These are phyloP conservation scores for Fusarium sp. DNA, from an alignment of 2,329 filamentous ascomycete genomes.

Conservation along the genomic window DNA sequence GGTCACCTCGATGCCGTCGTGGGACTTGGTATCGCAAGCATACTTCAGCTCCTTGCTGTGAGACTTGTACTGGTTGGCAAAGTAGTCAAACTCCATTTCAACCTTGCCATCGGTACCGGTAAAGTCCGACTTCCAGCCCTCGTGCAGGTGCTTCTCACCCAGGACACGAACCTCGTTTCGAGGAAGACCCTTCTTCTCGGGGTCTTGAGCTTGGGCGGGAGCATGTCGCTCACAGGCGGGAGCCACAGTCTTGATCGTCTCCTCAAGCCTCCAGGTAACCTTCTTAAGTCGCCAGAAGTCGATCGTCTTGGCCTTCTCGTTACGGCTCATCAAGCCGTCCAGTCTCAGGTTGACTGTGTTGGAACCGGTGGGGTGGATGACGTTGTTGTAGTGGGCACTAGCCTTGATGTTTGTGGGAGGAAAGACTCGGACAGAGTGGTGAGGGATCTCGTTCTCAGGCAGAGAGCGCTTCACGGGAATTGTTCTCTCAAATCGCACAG, in stretches of 20 bases:
- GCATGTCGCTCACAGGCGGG: constrained; percentile 84
- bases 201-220: constrained; percentile 55
- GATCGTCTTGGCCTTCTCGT: constrained; percentile 77
- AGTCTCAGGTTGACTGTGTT: constrained; percentile 85
- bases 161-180: constrained; percentile 83
- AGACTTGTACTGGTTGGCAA: constrained; percentile 54
- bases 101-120: constrained; percentile 68
- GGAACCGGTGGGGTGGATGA: constrained; percentile 87
- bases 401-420: constrained; percentile 95
- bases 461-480: constrained; percentile 85
- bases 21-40: constrained; percentile 81
- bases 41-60: constrained; percentile 68
- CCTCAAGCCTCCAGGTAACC: constrained; percentile 92
- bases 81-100: constrained; percentile 82
- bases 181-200: constrained; percentile 71
- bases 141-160: constrained; percentile 83
- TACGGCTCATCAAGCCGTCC: constrained; percentile 83
- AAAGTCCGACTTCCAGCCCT: constrained; percentile 87
- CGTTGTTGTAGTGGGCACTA: constrained; percentile 82
- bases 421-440: constrained; percentile 93
- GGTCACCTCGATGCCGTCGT: constrained; percentile 80
- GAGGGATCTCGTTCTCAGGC: constrained; percentile 78
- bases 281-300: constrained; percentile 90
- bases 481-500: constrained; percentile 73
- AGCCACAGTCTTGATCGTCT: constrained; percentile 83